Conservation (phyloP, 495 filamentous ascomycete genomes). For the Pyrenopolyporus hunteri region DNA sequence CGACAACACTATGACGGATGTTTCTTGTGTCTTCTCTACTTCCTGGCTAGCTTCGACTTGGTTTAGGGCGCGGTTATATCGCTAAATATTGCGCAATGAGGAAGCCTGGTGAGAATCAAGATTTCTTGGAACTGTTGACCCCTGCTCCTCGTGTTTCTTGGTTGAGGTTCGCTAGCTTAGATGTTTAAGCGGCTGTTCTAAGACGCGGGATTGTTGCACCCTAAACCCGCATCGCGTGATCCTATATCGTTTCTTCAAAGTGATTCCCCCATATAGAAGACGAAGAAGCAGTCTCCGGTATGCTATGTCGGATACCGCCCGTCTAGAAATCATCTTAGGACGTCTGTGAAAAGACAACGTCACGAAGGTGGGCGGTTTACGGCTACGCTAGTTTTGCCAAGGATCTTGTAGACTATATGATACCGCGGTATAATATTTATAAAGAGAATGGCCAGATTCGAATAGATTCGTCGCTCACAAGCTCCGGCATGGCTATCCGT, state of each 20-base stretch:
- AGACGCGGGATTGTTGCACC: not conserved
- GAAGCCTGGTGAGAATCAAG: not conserved
- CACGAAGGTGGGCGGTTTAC: not conserved
- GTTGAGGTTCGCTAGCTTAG: not conserved
- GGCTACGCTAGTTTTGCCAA: not conserved
- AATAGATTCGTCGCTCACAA: constrained; percentile 2
- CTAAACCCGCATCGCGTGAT: not conserved
- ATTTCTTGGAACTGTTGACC: not conserved
- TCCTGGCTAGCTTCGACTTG: not conserved
- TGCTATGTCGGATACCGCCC: not conserved
- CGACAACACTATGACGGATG: constrained; percentile 5
- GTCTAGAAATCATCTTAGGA: not conserved
- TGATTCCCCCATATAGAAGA: not conserved
- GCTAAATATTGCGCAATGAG: constrained; percentile 9
- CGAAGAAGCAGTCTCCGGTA: not conserved
- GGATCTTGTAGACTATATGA: not conserved
- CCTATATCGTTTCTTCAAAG: not conserved
- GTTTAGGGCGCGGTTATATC: constrained; percentile 17
- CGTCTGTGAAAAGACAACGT: not conserved
- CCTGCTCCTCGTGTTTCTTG: not conserved
- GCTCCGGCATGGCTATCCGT: constrained; percentile 13
- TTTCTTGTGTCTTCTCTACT: constrained; percentile 3
- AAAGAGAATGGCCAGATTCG: not conserved
- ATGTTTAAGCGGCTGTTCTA: not conserved
- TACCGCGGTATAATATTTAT: not conserved